Base-by-base conservation (phyloP, 495 filamentous ascomycete species). In the Chaetomidium leptoderma region DNA sequence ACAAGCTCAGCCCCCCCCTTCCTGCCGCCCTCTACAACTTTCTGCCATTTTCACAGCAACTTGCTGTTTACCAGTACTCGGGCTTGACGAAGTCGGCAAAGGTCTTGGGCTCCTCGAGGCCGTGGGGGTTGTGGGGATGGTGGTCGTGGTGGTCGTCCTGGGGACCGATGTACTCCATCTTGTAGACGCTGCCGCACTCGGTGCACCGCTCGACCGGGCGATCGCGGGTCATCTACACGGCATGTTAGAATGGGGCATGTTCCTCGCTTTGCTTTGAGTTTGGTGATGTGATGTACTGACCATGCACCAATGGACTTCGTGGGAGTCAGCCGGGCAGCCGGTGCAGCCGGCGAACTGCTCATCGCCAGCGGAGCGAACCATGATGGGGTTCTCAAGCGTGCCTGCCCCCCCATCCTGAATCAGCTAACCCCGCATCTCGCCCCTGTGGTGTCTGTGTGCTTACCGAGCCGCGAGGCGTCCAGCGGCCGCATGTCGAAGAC, bases 331-430 rank as follows among this genome's bases (percentile, higher is more conserved):
- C 30, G 93, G 93, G 73, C 64, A 88, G 66, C 93, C 93, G 63
- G 93, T 97, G 86, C 93, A 98, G 70, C 93, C 93, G 70, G 87
- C 84, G 76, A 92, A 95, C 76, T 96, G 92, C 82, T 98, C 95
- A 58, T 96, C 89, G 72, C 93, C 93, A 64, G 86, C 88, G 63
- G 89, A 88, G 73, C 83, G 86, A 71, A 98, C 88, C 26, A 89
- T 70, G 72, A 98, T 91, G 62, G 93, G 93, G 81, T 96, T 79
- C 35, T 90, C 81, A 58, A 96, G 69, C 42, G 95, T 97, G 77
- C 92, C 92, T 93, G 62, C 64, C 4, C 17, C 11, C 24, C 23
- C 19, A 29, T 7, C n/a, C n/a, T n/a, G n/a, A n/a, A 53, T 63
- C 40, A 56, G 58, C 37, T 33, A 10, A 43, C 27, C 47, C 44